Percentiles rank a stretch among this genome's conserved stretches.
These are phyloP conservation scores for Yamadazyma akitaensis DNA, from an alignment of 805 yeast genomes.

Conservation along the genomic window DNA sequence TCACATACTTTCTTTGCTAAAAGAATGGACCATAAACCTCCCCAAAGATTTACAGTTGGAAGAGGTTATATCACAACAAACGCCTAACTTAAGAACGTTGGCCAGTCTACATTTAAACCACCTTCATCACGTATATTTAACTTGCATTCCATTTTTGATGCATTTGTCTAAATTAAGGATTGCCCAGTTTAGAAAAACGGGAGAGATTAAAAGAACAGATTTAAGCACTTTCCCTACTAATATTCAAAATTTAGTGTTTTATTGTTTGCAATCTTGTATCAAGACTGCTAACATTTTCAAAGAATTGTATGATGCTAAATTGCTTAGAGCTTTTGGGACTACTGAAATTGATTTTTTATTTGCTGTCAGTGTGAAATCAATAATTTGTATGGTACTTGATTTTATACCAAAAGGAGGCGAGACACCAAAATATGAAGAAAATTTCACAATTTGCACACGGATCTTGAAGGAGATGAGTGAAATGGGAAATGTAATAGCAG, in stretches of 20 bases:
- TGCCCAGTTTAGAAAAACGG: slow-evolving; percentile 8
- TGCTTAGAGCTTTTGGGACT: slow-evolving; percentile 23
- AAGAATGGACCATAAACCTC: slow-evolving; percentile 21
- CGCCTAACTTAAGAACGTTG: slow-evolving; percentile 17
- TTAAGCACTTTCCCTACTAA: slow-evolving; percentile 17
- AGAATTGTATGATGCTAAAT: slow-evolving; percentile 17
- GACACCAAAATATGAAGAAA: slow-evolving; percentile 4
- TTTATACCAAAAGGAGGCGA: not conserved
- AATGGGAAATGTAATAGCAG: slow-evolving; percentile 8
- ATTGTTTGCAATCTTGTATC: slow-evolving; percentile 19
- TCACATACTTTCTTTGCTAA: slow-evolving; percentile 15
- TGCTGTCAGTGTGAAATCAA: slow-evolving; percentile 19
- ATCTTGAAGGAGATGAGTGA: not conserved
- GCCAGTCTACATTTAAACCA: slow-evolving; percentile 27
- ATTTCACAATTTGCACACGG: not conserved
- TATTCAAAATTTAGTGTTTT: slow-evolving; percentile 16
- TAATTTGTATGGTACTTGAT: slow-evolving; percentile 20
- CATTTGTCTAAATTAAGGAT: slow-evolving; percentile 21
- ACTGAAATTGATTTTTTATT: slow-evolving; percentile 26
- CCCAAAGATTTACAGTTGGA: slow-evolving; percentile 19
- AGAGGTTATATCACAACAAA: slow-evolving; percentile 10
- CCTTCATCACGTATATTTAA: slow-evolving; percentile 25
- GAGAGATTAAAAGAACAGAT: not conserved
- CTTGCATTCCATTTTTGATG: slow-evolving; percentile 24
- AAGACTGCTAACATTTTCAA: slow-evolving; percentile 24